Conservation (phyloP, 2,329 filamentous ascomycete genomes). For the Beauveria sp. region DNA sequence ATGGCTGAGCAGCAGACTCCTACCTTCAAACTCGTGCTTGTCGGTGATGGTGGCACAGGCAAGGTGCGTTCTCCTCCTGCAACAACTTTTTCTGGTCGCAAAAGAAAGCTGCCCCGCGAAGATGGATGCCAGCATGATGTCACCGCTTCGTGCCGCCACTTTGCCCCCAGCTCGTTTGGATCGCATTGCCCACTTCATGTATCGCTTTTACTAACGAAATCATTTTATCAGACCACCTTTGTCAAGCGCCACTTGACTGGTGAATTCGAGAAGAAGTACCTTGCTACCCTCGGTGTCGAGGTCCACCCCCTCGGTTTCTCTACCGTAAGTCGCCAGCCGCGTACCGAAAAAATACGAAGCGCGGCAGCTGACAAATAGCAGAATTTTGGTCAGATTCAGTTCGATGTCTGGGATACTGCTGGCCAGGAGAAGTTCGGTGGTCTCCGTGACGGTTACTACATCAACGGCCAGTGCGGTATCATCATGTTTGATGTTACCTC, state of each 20-base stretch:
- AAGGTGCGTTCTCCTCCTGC: slow-evolving; percentile 60
- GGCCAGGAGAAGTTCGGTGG: slow-evolving; percentile 99
- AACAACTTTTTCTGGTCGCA: slow-evolving; percentile 12
- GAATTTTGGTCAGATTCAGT: slow-evolving; percentile 95
- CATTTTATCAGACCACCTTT: slow-evolving; percentile 75
- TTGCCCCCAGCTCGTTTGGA: not conserved
- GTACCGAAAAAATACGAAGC: slow-evolving; percentile 13
- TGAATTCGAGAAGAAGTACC: slow-evolving; percentile 99
- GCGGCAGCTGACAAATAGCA: slow-evolving; percentile 30
- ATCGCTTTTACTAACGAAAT: slow-evolving; percentile 13
- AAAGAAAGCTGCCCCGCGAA: slow-evolving; percentile 11
- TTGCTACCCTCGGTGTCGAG: slow-evolving; percentile 98
- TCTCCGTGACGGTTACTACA: slow-evolving; percentile 99
- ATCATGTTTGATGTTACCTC: slow-evolving; percentile 99
- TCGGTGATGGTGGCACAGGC: slow-evolving; percentile 97
- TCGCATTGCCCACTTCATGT: not conserved
- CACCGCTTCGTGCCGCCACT: slow-evolving; percentile 15
- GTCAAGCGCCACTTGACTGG: slow-evolving; percentile 99
- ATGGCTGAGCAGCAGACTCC: slow-evolving; percentile 60
- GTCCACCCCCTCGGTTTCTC: slow-evolving; percentile 97
- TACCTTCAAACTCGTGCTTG: slow-evolving; percentile 99
- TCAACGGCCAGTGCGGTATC: slow-evolving; percentile 99
- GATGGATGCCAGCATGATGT: slow-evolving; percentile 12
- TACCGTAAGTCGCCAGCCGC: slow-evolving; percentile 62
- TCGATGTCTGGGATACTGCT: slow-evolving; percentile 98